phyloP scores from a whole-genome alignment of 306 rosid genomes.

The Ceratonia siliqua region DNA sequence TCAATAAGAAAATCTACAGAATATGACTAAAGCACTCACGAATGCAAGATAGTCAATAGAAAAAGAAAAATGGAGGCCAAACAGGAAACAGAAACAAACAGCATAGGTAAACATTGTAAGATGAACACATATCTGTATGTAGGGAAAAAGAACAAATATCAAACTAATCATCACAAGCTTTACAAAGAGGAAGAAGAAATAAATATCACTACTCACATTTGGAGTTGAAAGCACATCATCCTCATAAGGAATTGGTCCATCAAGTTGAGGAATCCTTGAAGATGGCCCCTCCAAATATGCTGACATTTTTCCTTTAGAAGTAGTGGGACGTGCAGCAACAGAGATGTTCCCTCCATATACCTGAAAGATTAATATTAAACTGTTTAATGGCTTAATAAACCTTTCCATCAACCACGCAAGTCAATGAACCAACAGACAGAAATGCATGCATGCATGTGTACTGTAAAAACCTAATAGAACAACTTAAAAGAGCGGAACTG shows the following conservation, averaged over 20 bases:
- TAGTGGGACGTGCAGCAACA: slow-evolving; percentile 34
- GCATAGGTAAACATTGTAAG: slow-evolving; percentile 1
- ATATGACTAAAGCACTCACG: not conserved
- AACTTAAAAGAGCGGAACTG: not conserved
- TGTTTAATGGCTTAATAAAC: slow-evolving; percentile 23
- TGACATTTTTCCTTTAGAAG: slow-evolving; percentile 45
- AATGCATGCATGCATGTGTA: not conserved
- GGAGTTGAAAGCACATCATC: slow-evolving; percentile 96
- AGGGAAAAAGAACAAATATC: slow-evolving; percentile 20
- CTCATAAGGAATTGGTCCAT: slow-evolving; percentile 90
- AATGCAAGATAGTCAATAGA: not conserved
- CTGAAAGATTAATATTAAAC: slow-evolving; percentile 50
- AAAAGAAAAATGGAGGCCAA: not conserved
- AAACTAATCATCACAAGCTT: not conserved
- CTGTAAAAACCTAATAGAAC: not conserved
- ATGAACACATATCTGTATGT: not conserved
- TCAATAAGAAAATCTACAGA: not conserved
- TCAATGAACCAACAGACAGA: slow-evolving; percentile 27
- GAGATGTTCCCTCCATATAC: slow-evolving; percentile 62
- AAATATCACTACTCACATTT: slow-evolving; percentile 57
- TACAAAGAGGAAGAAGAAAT: not conserved
- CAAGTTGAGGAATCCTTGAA: slow-evolving; percentile 89
- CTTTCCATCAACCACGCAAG: slow-evolving; percentile 28
- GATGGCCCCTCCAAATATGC: slow-evolving; percentile 42
- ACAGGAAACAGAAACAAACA: not conserved